A percentile compares a stretch with the other conserved stretches of the same genome.
phyloP scores from a whole-genome alignment of 2,329 filamentous ascomycete genomes.

The Hortaea werneckii region DNA sequence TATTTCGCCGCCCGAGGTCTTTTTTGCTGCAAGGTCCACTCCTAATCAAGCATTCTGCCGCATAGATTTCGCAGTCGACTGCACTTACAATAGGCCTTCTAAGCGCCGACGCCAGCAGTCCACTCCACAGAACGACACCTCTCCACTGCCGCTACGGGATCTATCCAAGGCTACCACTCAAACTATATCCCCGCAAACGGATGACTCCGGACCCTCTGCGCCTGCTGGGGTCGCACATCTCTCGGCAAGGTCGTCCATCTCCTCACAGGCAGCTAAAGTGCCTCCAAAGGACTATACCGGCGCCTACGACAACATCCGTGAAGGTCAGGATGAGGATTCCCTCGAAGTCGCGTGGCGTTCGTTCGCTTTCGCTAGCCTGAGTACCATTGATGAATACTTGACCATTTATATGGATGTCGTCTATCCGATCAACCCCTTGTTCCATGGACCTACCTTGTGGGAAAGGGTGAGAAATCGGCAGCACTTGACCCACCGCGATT shows the following conservation, averaged over 20 bases:
- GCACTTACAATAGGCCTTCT: constrained; percentile 38
- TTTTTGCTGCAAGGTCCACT: too few relatives aligned
- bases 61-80: constrained; percentile 38
- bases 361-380: constrained; percentile 30
- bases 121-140: background rate
- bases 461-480: constrained; percentile 32
- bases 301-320: constrained; percentile 13
- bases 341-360: constrained; percentile 30
- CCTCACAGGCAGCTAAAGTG: background rate
- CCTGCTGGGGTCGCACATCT: background rate
- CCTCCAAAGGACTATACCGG: constrained; percentile 11
- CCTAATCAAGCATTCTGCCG: too few relatives aligned
- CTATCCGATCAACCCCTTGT: constrained; percentile 46
- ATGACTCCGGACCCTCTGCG: background rate
- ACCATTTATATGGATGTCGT: constrained; percentile 44
- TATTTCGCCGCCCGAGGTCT: too few relatives aligned
- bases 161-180: constrained; percentile 1
- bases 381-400: constrained; percentile 30
- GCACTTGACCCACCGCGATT: constrained; percentile 33
- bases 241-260: background rate
- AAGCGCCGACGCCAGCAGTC: constrained; percentile 25
- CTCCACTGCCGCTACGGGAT: too few relatives aligned
- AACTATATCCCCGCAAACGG: background rate
- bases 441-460: constrained; percentile 38
- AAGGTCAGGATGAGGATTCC: constrained; percentile 15